A percentile compares a stretch with the other conserved stretches of the same genome.
phyloP scores from a whole-genome alignment of 2,329 filamentous ascomycete species.

The Pseudogymnoascus pannorum region DNA sequence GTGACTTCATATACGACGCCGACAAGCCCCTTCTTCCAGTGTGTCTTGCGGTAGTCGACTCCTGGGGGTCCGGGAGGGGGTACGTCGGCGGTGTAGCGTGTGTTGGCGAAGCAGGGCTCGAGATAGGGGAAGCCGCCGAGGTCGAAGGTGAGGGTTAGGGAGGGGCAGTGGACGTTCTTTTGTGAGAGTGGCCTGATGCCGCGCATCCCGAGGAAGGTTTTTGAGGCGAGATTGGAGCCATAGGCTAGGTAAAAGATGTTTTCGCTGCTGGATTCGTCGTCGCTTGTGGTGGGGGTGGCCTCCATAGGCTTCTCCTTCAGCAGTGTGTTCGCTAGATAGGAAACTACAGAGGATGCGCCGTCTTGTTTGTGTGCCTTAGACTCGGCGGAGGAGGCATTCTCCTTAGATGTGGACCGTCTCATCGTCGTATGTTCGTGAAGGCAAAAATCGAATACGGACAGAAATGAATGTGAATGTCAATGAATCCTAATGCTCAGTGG shows the following conservation, averaged over 20 bases:
- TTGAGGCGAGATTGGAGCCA: constrained; percentile 76
- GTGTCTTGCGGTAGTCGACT: constrained; percentile 42
- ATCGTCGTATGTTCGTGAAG: neutral
- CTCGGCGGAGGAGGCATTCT: neutral
- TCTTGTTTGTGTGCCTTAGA: neutral
- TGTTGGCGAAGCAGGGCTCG: constrained; percentile 91
- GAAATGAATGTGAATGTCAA: neutral
- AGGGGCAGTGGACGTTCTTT: constrained; percentile 74
- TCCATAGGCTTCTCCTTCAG: neutral
- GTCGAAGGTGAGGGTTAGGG: constrained; percentile 73
- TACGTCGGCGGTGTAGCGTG: constrained; percentile 44
- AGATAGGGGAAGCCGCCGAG: constrained; percentile 77
- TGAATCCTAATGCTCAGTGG: neutral
- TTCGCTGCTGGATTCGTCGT: constrained; percentile 10
- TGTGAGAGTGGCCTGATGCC: constrained; percentile 76
- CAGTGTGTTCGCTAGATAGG: neutral
- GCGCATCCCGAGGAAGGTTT: constrained; percentile 71
- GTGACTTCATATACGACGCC: constrained; percentile 97
- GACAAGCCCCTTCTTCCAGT: constrained; percentile 75
- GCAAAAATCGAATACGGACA: neutral
- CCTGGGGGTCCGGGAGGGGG: constrained; percentile 21
- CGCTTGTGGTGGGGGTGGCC: constrained; percentile 14
- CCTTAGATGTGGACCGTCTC: neutral
- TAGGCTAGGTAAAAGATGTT: constrained; percentile 80
- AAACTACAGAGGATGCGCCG: neutral